Percentiles rank a stretch among this genome's conserved stretches.
Conservation (phyloP, 805 yeast genomes). For the Candida glaebosa region DNA sequence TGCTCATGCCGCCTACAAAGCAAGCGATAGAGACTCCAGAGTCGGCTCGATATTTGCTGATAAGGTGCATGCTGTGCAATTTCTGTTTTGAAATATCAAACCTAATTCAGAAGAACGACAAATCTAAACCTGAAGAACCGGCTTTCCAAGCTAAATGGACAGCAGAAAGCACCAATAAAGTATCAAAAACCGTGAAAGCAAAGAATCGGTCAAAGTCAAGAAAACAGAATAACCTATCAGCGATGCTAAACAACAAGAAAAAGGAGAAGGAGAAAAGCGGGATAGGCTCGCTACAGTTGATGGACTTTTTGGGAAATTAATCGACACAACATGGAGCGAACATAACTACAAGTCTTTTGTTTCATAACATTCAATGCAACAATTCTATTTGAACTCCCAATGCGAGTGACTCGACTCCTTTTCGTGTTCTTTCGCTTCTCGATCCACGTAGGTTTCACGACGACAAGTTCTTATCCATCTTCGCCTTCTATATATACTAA, state of each 20-base stretch:
- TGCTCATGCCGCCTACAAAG: not conserved
- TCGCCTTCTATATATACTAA: constrained; percentile 48
- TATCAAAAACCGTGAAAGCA: constrained; percentile 3
- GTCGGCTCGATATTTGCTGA: not conserved
- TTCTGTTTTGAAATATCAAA: not conserved
- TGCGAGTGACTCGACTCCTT: constrained; percentile 2
- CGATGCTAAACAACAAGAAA: constrained; percentile 40
- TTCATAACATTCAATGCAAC: not conserved
- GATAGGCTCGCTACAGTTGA: constrained; percentile 40
- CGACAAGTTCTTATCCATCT: constrained; percentile 57
- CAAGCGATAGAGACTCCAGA: not conserved
- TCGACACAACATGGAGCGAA: not conserved
- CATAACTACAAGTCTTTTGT: no score
- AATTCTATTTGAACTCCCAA: constrained; percentile 4
- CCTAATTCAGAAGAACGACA: not conserved
- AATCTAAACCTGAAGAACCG: not conserved
- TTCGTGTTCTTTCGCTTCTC: constrained; percentile 1
- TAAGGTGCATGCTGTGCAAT: not conserved
- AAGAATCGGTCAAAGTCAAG: constrained; percentile 40
- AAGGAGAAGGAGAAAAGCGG: constrained; percentile 24
- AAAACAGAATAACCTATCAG: constrained; percentile 41
- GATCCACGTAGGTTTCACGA: constrained; percentile 8
- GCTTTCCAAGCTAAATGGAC: constrained; percentile 11
- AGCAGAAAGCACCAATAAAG: constrained; percentile 5
- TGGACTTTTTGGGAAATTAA: constrained; percentile 43